Evolutionary conservation across 768 basidiomycete species (phyloP).

Genomic region (Mycena rebaudengoi): DNA sequence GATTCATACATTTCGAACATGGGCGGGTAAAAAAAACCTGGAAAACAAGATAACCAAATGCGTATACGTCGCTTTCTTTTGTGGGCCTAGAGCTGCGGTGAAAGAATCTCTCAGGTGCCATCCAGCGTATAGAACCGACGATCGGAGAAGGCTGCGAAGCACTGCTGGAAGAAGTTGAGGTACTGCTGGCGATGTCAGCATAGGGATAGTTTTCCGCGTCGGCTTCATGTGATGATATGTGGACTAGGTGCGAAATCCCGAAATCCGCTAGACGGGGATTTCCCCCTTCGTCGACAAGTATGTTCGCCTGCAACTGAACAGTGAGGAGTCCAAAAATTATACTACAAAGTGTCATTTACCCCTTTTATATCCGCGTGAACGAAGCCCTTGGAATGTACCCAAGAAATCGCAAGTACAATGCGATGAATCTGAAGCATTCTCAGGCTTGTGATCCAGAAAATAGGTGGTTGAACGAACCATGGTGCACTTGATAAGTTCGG

Average conservation of each 20-base stretch:
- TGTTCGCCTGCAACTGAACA: background rate
- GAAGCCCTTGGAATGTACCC: background rate
- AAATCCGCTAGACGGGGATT: constrained; percentile 1
- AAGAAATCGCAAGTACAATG: background rate
- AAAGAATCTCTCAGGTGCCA: constrained; percentile 5
- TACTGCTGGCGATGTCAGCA: background rate
- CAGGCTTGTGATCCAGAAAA: background rate
- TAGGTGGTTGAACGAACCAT: background rate
- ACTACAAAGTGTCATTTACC: too few relatives aligned
- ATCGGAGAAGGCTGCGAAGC: background rate
- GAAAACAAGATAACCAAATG: background rate
- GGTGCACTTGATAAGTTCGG: background rate
- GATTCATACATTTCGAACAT: background rate
- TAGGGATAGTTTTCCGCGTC: background rate
- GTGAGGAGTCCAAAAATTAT: background rate
- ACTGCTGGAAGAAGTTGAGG: background rate
- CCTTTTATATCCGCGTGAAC: constrained; percentile 12
- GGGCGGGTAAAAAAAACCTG: background rate
- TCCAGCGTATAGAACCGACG: background rate
- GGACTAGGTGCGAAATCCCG: background rate
- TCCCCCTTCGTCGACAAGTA: background rate
- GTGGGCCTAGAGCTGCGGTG: background rate
- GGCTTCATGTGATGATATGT: too few relatives aligned
- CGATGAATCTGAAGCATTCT: background rate
- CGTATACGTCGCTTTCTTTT: constrained; percentile 3